Percentiles rank a stretch among this genome's conserved stretches.
These are phyloP conservation scores for Cyclospora cayetanensis DNA, from an alignment of 169 alveolate species.

Conservation along the genomic window DNA sequence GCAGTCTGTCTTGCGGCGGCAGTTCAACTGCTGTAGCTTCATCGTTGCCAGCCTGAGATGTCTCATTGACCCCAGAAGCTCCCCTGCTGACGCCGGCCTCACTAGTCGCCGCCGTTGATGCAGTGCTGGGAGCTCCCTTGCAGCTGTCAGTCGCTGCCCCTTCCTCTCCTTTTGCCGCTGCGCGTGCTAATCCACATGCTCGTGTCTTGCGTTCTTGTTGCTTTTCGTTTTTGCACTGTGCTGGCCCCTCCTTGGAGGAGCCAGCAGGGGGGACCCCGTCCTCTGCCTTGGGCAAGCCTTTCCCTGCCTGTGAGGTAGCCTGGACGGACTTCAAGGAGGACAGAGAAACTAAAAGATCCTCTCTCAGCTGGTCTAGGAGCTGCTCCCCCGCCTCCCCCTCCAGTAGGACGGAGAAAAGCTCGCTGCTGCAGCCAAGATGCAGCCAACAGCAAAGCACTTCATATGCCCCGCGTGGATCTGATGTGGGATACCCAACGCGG, in stretches of 20 bases:
- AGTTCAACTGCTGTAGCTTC: not conserved
- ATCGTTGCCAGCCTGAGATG: not conserved
- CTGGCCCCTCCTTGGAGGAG: not conserved
- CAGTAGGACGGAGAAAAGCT: constrained; percentile 15
- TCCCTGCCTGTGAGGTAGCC: not conserved
- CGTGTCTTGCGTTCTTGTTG: constrained; percentile 3
- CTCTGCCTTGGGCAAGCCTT: constrained; percentile 23
- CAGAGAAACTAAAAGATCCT: not conserved
- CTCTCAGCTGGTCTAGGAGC: not conserved
- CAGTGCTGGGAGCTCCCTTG: constrained; percentile 13
- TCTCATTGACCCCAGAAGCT: not conserved
- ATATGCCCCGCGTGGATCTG: constrained; percentile 73
- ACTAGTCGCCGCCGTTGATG: constrained; percentile 1
- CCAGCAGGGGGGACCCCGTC: not conserved
- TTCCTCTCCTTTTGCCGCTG: not conserved
- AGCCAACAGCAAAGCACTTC: constrained; percentile 75
- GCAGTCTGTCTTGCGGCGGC: constrained; percentile 16
- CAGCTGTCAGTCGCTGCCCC: not conserved
- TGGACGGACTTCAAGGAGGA: not conserved
- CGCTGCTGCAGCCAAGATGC: constrained; percentile 71
- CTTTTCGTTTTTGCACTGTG: not conserved
- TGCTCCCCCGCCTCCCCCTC: not conserved
- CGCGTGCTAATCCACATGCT: not conserved
- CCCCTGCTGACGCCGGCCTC: not conserved
- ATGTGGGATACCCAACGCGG: constrained; percentile 74